A percentile compares a stretch with the other conserved stretches of the same genome.
These are phyloP conservation scores for Ganoderma resinaceum DNA, from an alignment of 1,284 basidiomycete species.

Conservation along the genomic window DNA sequence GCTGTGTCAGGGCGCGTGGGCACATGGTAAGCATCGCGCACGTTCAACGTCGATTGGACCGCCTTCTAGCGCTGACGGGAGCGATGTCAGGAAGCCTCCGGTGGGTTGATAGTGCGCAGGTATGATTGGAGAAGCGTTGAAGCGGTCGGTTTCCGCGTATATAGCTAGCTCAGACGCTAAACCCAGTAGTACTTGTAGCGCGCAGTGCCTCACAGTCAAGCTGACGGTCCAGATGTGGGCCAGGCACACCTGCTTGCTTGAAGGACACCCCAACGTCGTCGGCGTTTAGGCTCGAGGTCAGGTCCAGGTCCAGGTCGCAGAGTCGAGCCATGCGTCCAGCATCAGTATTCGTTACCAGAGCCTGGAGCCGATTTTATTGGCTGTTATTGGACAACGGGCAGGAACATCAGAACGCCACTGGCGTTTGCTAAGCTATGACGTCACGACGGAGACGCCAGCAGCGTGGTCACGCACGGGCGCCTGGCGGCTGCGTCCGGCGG, in stretches of 20 bases:
- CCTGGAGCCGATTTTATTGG: no score
- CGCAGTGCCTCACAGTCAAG: background rate
- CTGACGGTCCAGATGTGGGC: background rate
- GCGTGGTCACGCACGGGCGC: background rate
- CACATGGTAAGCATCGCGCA: background rate
- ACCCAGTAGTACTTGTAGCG: background rate
- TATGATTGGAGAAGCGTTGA: no score
- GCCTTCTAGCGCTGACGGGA: no score
- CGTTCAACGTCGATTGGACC: background rate
- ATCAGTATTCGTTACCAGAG: no score
- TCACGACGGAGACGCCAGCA: background rate
- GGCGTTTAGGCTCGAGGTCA: background rate
- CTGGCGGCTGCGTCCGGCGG: no score
- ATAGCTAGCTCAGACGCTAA: no score
- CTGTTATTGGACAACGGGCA: no score
- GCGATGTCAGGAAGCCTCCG: no score
- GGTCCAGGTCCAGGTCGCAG: background rate
- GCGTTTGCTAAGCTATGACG: background rate
- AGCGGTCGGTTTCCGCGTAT: no score
- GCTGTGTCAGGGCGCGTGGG: background rate
- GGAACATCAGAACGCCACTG: background rate
- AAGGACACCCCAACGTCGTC: background rate
- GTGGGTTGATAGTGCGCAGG: no score
- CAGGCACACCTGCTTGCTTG: background rate
- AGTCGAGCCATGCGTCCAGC: background rate